Percentiles rank a stretch among this genome's conserved stretches.
phyloP scores from a whole-genome alignment of 495 filamentous ascomycete genomes.

The Penicillium silybi region DNA sequence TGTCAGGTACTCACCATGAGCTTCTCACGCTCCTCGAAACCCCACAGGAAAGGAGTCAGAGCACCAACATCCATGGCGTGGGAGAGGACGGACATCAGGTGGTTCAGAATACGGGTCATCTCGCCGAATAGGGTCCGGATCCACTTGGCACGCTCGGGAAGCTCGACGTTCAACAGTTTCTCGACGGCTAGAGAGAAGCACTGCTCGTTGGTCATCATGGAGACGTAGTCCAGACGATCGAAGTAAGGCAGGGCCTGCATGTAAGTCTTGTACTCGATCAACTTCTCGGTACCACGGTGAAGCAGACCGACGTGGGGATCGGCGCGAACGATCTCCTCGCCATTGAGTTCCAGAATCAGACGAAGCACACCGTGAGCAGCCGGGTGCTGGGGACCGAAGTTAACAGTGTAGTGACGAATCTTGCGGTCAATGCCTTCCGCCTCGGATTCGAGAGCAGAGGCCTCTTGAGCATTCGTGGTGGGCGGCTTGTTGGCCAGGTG shows the following conservation, averaged over 20 bases:
- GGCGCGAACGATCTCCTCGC: slow-evolving; percentile 93
- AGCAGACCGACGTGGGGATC: slow-evolving; percentile 97
- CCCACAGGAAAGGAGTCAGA: slow-evolving; percentile 97
- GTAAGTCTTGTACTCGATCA: slow-evolving; percentile 99
- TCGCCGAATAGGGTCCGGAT: slow-evolving; percentile 96
- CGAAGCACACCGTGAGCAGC: slow-evolving; percentile 98
- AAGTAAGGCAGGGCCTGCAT: slow-evolving; percentile 98
- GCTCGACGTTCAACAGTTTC: slow-evolving; percentile 96
- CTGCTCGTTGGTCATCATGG: slow-evolving; percentile 99
- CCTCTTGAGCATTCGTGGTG: slow-evolving; percentile 36
- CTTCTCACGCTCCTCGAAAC: slow-evolving; percentile 99
- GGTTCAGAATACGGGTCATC: slow-evolving; percentile 92
- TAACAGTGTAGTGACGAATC: slow-evolving; percentile 98
- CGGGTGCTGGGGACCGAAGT: slow-evolving; percentile 98
- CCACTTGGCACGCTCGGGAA: slow-evolving; percentile 93
- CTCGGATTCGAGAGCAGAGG: slow-evolving; percentile 45
- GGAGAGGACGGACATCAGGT: slow-evolving; percentile 95
- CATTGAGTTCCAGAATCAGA: slow-evolving; percentile 95
- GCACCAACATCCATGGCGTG: slow-evolving; percentile 99
- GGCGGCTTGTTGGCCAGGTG: slow-evolving; percentile 44
- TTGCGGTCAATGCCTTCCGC: slow-evolving; percentile 67
- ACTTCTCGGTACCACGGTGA: slow-evolving; percentile 97
- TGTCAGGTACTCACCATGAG: slow-evolving; percentile 70
- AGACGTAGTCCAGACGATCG: slow-evolving; percentile 97
- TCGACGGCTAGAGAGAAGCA: slow-evolving; percentile 93